A percentile compares a stretch with the other conserved stretches of the same genome.
phyloP scores from a whole-genome alignment of 441 rosid genomes.

The Pelargonium exstipulatum region DNA sequence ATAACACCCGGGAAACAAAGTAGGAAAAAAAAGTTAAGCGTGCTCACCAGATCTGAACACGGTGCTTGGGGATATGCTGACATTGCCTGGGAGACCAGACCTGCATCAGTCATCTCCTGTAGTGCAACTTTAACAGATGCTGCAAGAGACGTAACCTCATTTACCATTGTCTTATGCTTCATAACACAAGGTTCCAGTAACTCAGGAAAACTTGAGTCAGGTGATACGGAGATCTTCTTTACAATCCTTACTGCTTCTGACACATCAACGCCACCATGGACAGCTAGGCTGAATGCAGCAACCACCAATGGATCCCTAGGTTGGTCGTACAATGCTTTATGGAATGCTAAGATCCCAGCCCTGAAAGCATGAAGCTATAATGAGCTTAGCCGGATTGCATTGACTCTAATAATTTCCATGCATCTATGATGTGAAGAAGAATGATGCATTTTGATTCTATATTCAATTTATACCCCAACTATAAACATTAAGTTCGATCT shows the following conservation, averaged over 20 bases:
- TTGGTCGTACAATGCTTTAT: slow-evolving; percentile 45
- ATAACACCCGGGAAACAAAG: neutral
- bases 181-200: slow-evolving; percentile 36
- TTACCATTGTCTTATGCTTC: slow-evolving; percentile 28
- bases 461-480: too few relatives aligned
- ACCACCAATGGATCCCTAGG: slow-evolving; percentile 56
- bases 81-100: slow-evolving; percentile 74
- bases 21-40: neutral
- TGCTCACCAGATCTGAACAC: slow-evolving; percentile 58
- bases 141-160: slow-evolving; percentile 62
- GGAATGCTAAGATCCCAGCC: slow-evolving; percentile 55
- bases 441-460: neutral
- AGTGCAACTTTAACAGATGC: slow-evolving; percentile 39
- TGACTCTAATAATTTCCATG: neutral
- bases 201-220: slow-evolving; percentile 46
- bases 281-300: slow-evolving; percentile 54
- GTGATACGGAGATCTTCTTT: slow-evolving; percentile 42
- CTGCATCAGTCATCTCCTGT: slow-evolving; percentile 51
- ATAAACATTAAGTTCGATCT: too few relatives aligned
- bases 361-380: slow-evolving; percentile 23
- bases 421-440: neutral
- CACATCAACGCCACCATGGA: slow-evolving; percentile 54
- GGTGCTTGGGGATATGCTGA: slow-evolving; percentile 77
- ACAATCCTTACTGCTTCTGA: slow-evolving; percentile 53
- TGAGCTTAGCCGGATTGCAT: neutral